A percentile compares a stretch with the other conserved stretches of the same genome.
These are phyloP conservation scores for Podospora appendiculata DNA, from an alignment of 495 filamentous ascomycete genomes.

Conservation along the genomic window DNA sequence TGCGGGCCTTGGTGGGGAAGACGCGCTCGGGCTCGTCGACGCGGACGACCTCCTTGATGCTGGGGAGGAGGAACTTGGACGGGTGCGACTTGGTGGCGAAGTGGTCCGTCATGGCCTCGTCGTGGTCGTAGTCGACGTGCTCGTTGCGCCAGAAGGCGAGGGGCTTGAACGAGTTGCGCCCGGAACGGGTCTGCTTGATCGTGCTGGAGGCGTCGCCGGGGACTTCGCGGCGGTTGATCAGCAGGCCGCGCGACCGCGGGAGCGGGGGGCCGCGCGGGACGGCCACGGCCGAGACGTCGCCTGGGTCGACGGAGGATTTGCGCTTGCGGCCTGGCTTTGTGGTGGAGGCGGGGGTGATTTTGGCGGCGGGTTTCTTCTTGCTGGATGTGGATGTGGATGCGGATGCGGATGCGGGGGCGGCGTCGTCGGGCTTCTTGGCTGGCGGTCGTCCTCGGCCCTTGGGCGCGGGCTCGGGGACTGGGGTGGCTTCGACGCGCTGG, in stretches of 20 bases:
- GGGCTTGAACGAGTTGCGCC: conserved; percentile 57
- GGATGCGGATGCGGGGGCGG: neutral
- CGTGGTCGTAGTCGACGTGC: conserved; percentile 56
- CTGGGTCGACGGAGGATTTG: conserved; percentile 29
- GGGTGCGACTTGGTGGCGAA: conserved; percentile 21
- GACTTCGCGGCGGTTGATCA: conserved; percentile 63
- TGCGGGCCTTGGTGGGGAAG: neutral
- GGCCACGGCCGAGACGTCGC: conserved; percentile 28
- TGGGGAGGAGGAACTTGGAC: conserved; percentile 48
- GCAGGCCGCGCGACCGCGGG: conserved; percentile 53
- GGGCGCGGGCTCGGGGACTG: neutral
- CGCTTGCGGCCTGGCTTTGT: conserved; percentile 30
- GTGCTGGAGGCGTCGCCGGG: conserved; percentile 37
- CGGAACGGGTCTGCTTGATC: conserved; percentile 43
- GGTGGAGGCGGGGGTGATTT: conserved; percentile 7
- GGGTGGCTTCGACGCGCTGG: conserved; percentile 9
- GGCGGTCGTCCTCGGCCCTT: conserved; percentile 1
- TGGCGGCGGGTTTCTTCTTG: neutral
- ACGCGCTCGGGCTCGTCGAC: conserved; percentile 50
- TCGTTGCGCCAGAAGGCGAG: conserved; percentile 87
- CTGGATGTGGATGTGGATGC: neutral
- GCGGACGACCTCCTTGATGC: conserved; percentile 68
- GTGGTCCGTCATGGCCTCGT: conserved; percentile 39
- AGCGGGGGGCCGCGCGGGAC: conserved; percentile 43
- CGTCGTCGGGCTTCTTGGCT: neutral